Percentiles rank a stretch among this genome's conserved stretches.
phyloP scores from a whole-genome alignment of 257 asterid genomes.

The Jaltomata sinuosa region DNA sequence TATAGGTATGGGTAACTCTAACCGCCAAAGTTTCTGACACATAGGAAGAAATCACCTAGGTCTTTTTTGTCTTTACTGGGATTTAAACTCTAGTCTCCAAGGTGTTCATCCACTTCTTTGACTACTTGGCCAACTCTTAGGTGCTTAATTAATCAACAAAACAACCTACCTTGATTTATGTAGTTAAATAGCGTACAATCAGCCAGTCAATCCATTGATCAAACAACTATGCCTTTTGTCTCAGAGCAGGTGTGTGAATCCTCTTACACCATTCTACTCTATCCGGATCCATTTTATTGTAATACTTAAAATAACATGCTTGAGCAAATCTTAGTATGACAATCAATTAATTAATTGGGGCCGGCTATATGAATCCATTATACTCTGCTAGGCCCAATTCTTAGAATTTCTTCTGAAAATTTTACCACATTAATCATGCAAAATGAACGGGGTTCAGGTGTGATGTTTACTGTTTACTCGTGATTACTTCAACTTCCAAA shows the following conservation, averaged over 20 bases:
- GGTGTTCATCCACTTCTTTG: not conserved
- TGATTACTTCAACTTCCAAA: no score
- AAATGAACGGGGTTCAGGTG: not conserved
- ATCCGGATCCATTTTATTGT: not conserved
- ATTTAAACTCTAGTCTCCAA: not conserved
- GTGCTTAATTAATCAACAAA: not conserved
- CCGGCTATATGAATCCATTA: not conserved
- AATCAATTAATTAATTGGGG: not conserved
- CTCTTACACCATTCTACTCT: not conserved
- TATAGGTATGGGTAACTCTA: not conserved
- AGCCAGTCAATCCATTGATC: not conserved
- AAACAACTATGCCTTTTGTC: not conserved
- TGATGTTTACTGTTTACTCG: not conserved
- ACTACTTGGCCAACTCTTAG: not conserved
- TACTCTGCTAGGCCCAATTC: not conserved
- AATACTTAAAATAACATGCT: not conserved
- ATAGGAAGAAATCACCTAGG: not conserved
- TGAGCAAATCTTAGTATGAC: not conserved
- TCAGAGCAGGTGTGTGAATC: not conserved
- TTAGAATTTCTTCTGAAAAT: not conserved
- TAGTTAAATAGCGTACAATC: not conserved
- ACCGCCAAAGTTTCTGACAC: not conserved
- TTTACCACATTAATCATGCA: not conserved
- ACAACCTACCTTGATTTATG: not conserved
- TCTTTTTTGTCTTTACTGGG: not conserved